Conservation (phyloP, 2,329 filamentous ascomycete genomes). For the Neophaeococcomyces mojaviensis region DNA sequence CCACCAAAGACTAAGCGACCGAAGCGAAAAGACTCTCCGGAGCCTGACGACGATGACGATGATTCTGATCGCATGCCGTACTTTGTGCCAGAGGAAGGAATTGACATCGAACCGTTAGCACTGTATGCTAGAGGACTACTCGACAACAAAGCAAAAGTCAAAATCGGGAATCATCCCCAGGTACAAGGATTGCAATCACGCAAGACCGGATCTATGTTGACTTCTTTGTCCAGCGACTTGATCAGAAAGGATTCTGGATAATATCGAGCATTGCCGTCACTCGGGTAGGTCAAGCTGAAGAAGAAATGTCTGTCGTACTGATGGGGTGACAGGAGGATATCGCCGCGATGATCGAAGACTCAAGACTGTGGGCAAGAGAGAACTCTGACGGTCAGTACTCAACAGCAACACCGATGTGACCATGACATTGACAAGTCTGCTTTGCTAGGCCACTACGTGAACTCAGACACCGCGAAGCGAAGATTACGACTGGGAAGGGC, state of each 20-base stretch:
- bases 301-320: neutral
- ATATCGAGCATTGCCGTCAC: conserved; percentile 4
- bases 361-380: conserved; percentile 5
- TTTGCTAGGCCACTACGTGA: conserved; percentile 4
- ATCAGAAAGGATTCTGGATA: conserved; percentile 9
- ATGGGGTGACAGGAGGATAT: conserved; percentile 6
- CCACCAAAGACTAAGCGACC: neutral
- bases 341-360: conserved; percentile 7
- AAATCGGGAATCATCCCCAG: conserved; percentile 6
- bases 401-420: neutral
- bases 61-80: conserved; percentile 7
- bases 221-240: neutral
- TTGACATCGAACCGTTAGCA: conserved; percentile 8
- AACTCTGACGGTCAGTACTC: neutral
- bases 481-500: conserved; percentile 1
- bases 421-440: neutral
- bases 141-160: conserved; percentile 4
- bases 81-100: conserved; percentile 9
- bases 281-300: neutral
- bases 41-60: conserved; percentile 4
- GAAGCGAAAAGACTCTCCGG: conserved; percentile 1
- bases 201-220: neutral
- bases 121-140: conserved; percentile 5
- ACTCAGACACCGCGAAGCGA: conserved; percentile 6
- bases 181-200: neutral